Percentiles rank a stretch among this genome's conserved stretches.
Conservation (phyloP, 140 eudicot species). For the Oenanthe javanica region DNA sequence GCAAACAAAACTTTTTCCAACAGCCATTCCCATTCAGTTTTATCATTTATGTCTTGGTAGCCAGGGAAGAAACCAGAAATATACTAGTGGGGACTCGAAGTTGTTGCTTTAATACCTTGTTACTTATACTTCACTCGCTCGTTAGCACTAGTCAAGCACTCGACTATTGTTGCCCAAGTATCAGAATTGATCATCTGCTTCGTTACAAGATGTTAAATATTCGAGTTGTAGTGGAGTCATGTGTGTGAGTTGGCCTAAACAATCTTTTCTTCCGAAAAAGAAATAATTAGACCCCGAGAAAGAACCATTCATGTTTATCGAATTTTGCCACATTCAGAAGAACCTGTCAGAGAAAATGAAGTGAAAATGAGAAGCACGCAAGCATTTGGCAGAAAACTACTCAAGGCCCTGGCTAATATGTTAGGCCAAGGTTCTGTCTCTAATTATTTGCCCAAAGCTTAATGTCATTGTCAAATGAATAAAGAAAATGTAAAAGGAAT, state of each 20-base stretch:
- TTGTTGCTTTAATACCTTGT: no score
- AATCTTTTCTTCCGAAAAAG: background rate
- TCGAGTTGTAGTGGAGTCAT: no score
- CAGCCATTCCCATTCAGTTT: no score
- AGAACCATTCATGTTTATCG: constrained; percentile 2
- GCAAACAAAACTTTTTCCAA: no score
- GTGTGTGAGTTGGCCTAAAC: background rate
- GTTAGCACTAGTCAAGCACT: no score
- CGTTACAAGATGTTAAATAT: no score
- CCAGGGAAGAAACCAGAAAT: no score
- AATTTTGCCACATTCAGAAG: background rate
- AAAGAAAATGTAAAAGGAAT: background rate
- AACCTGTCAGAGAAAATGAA: background rate
- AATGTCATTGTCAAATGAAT: background rate
- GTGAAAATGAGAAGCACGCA: background rate
- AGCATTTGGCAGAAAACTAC: background rate
- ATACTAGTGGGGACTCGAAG: no score
- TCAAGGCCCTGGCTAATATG: background rate
- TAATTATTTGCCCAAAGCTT: background rate
- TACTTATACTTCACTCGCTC: no score
- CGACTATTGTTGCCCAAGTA: no score
- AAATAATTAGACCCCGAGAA: background rate
- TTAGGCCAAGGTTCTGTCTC: background rate
- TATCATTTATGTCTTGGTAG: no score
- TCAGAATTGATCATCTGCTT: no score